A percentile compares a stretch with the other conserved stretches of the same genome.
phyloP scores from a whole-genome alignment of 1,139 yeast species.

The Yamadazyma membranifaciens region DNA sequence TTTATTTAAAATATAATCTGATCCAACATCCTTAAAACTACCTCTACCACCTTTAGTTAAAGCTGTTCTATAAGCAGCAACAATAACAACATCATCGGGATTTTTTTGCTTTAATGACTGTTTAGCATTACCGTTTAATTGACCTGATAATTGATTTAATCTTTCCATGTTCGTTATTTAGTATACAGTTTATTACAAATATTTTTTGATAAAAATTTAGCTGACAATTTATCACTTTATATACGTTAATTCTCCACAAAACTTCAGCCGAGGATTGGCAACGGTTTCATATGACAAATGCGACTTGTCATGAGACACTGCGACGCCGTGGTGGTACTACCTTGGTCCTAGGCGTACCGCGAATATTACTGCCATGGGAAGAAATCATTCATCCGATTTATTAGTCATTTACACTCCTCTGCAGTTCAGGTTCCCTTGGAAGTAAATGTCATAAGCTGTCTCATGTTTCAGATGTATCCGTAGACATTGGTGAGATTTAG shows the following conservation, averaged over 20 bases:
- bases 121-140: conserved; percentile 48
- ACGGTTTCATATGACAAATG: conserved; percentile 11
- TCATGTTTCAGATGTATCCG: no score
- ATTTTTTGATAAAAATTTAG: conserved; percentile 2
- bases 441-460: no score
- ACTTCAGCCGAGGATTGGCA: conserved; percentile 11
- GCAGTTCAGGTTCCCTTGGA: no score
- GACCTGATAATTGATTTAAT: conserved; percentile 58
- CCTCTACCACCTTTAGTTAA: conserved; percentile 86
- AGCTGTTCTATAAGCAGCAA: conserved; percentile 88
- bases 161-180: conserved; percentile 46
- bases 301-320: not conserved
- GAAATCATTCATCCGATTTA: no score
- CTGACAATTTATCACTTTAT: conserved; percentile 7
- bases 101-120: conserved; percentile 51
- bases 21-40: conserved; percentile 68
- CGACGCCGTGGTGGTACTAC: not conserved
- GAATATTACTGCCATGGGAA: not conserved
- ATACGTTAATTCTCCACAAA: conserved; percentile 11
- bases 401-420: no score
- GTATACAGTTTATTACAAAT: conserved; percentile 1
- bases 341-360: no score
- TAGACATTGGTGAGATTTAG: no score
- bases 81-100: conserved; percentile 85
- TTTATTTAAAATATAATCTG: conserved; percentile 69